These are phyloP conservation scores for Penicillium sp. DNA, from an alignment of 2,329 filamentous ascomycete species.

Conservation along the genomic window DNA sequence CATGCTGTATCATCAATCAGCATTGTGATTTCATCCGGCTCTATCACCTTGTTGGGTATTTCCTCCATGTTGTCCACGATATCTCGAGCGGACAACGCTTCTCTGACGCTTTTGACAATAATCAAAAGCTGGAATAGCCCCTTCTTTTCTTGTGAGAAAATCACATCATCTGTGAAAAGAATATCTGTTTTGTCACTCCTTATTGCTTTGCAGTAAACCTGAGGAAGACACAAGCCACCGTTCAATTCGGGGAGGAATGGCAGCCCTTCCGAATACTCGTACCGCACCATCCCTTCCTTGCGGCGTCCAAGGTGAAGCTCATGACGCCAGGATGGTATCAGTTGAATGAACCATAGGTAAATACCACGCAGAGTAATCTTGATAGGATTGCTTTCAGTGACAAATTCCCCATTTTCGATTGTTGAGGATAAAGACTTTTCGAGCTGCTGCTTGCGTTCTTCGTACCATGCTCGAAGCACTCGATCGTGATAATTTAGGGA, in stretches of 20 bases:
- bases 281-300: slow-evolving; percentile 36
- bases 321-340: slow-evolving; percentile 37
- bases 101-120: slow-evolving; percentile 19
- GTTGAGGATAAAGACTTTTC: slow-evolving; percentile 40
- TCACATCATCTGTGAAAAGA: slow-evolving; percentile 39
- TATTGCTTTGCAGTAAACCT: slow-evolving; percentile 37
- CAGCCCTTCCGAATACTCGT: slow-evolving; percentile 33
- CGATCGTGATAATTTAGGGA: slow-evolving; percentile 18
- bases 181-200: slow-evolving; percentile 7
- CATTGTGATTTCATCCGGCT: slow-evolving; percentile 4
- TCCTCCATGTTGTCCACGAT: slow-evolving; percentile 3
- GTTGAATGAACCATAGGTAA: slow-evolving; percentile 37
- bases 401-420: slow-evolving; percentile 39
- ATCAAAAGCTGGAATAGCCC: slow-evolving; percentile 40
- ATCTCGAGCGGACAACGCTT: slow-evolving; percentile 2
- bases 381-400: slow-evolving; percentile 33
- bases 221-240: slow-evolving; percentile 39
- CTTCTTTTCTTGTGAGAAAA: slow-evolving; percentile 32
- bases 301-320: slow-evolving; percentile 34
- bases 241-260: slow-evolving; percentile 36
- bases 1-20: slow-evolving; percentile 10
- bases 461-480: slow-evolving; percentile 38
- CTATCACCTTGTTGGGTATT: slow-evolving; percentile 11
- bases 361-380: slow-evolving; percentile 39
- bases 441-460: slow-evolving; percentile 44